Base-by-base conservation (phyloP, 208 protist species). In the Crithidia thermophila region DNA sequence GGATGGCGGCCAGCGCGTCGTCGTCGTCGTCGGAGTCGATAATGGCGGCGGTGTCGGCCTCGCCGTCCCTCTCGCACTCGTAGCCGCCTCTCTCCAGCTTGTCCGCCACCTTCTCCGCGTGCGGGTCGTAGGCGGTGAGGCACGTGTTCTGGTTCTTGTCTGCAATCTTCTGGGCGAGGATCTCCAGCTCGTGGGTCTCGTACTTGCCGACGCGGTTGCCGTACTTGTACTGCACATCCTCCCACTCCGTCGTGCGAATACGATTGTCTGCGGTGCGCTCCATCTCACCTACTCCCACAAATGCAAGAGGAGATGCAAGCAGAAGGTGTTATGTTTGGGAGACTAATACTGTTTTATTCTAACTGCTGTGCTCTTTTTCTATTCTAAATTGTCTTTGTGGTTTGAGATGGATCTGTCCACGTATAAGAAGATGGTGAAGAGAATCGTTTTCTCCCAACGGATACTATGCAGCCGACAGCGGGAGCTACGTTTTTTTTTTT, bases 231-330 rank as follows among this genome's bases (percentile, higher is more conserved):
- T 97, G 93, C 45, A 95, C 67, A 64, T 97, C 93, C 67, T 97
- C 93, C 90, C 93, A 97, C 77, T 97, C 88, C 11, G 90, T 94
- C 4, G 93, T 97, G 47, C 75, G 86, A 36, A 97, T 92, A 23
- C 86, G 85, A 21, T 83, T 65, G 62, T 94, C 82, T 0, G 93
- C 93, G 10, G 70, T 82, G 13, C 93, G 81, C 73, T 97, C 87
- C 80, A 94, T 91, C 50, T 66, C 28, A 9, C 10, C 7, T 28
- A 56, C 31, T 7, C 18, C 7, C 7, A 47, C 10, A 47, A 47
- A 40, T 45, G n/a, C 23, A 45, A 46, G 37, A 45, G 18, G 37
- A 60, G 30, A 28, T n/a, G 20, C 20, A n/a, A n/a, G n/a, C n/a
- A n/a, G n/a, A n/a, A n/a, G n/a, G n/a, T n/a, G n/a, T n/a, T n/a